Base-by-base conservation (phyloP, 768 basidiomycete species). In the Lentinus tigrinus region DNA sequence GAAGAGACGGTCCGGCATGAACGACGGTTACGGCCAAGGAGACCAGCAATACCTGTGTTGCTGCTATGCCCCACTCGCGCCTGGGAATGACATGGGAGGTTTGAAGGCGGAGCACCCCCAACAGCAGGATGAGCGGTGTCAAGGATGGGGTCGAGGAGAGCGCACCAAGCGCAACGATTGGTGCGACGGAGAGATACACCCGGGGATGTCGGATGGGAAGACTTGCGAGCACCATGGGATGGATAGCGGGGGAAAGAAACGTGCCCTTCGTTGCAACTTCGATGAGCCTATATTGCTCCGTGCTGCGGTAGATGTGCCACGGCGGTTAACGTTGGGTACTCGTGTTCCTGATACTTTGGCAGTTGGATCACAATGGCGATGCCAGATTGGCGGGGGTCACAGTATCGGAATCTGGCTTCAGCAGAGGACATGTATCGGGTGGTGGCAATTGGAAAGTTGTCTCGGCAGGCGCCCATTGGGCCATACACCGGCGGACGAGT, bases 111-210 rank as follows among this genome's bases (percentile, higher is more conserved):
- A 75, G 46, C 2, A 61, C 50, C 0, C 69, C 58, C 0, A 76
- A 26, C 9, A 76, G 69, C 6, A 65, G 27, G 9, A 67, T 57
- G 21, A 73, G 50, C 0, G 74, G 68, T 3, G 66, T 14, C 43
- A 74, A 67, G 0, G 71, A 60, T 0, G 74, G 74, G 5, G 70
- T 65, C 0, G 71, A 63, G 9, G 71, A 61, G 0, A 76, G 65
- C 0, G 73, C 70, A 0, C 67, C 49, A 16, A 70, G 56, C 8
- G 66, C 65, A 11, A 67, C 56, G 1, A 56, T 50, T 3, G 63
- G 58, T 3, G 57, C 57, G 1, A 50, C 10, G 1, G 46, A 13
- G 23, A 58, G 54, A 26, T 63, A 66, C 31, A 61, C 52, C 26
- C 56, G 56, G 11, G 64, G 61, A 36, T 63, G 37, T 24, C 42